Conservation (phyloP, 305 asterid genomes). For the Rubia tinctorum region DNA sequence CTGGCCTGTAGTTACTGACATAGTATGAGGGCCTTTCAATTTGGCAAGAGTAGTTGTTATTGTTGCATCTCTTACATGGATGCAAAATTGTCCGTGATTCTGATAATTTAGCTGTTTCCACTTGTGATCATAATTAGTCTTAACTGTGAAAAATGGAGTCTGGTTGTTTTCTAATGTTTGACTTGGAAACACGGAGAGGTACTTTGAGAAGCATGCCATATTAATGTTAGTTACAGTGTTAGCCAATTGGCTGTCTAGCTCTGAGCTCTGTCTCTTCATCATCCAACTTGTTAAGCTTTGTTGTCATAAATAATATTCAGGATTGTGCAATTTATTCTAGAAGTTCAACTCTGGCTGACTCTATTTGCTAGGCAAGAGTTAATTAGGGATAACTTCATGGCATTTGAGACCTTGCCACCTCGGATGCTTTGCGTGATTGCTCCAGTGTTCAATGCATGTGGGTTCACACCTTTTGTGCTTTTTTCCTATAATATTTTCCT, state of each 20-base stretch:
- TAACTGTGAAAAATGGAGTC: not conserved
- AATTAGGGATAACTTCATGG: not conserved
- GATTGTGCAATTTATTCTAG: not conserved
- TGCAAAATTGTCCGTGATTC: not conserved
- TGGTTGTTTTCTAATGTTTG: not conserved
- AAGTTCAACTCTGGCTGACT: not conserved
- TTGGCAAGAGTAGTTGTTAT: not conserved
- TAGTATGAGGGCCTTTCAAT: not conserved
- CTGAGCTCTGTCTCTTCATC: not conserved
- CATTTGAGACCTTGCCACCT: not conserved
- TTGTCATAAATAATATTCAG: not conserved
- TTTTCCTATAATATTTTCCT: not conserved
- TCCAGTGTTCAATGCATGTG: not conserved
- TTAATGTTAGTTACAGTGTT: not conserved
- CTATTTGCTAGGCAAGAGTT: not conserved
- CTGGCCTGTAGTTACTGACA: not conserved
- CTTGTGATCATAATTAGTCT: not conserved
- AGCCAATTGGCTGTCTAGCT: not conserved
- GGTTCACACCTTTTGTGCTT: not conserved
- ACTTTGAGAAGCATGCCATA: not conserved
- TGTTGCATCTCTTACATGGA: not conserved
- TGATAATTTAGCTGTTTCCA: not conserved
- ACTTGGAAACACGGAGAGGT: not conserved
- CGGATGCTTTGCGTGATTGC: not conserved
- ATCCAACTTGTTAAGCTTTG: not conserved